Evolutionary conservation across 2,329 filamentous ascomycete genomes (phyloP).

Genomic region (Pseudofabraea citricarpa): DNA sequence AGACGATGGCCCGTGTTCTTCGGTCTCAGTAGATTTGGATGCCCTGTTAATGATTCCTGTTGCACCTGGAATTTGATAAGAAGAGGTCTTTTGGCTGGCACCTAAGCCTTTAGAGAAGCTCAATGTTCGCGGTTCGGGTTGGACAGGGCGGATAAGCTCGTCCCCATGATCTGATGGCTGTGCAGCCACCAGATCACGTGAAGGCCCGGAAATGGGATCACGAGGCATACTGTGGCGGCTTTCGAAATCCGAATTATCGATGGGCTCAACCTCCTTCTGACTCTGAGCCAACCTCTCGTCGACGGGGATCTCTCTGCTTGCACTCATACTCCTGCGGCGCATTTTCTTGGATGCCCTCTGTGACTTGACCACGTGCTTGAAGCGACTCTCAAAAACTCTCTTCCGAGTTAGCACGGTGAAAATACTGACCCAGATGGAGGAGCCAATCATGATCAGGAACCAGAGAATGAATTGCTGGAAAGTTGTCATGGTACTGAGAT

Average conservation of each 20-base stretch:
- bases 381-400: constrained; percentile 56
- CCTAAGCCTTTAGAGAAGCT: neutral
- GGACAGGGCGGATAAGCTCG: neutral
- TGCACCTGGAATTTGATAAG: neutral
- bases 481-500: constrained; percentile 58
- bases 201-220: constrained; percentile 6
- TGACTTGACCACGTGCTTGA: constrained; percentile 45
- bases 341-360: constrained; percentile 26
- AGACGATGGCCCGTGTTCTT: neutral
- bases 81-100: neutral
- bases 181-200: neutral
- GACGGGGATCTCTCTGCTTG: constrained; percentile 1
- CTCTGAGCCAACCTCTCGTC: neutral
- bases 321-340: constrained; percentile 8
- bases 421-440: constrained; percentile 61
- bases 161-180: neutral
- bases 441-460: constrained; percentile 60
- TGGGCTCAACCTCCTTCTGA: neutral
- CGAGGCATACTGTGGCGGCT: constrained; percentile 11
- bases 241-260: constrained; percentile 10
- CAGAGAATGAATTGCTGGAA: constrained; percentile 66
- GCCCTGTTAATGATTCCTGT: neutral
- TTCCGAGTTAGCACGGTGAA: constrained; percentile 58
- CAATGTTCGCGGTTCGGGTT: neutral
- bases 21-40: neutral